These are phyloP conservation scores for Nakazawaea ernobii DNA, from an alignment of 805 yeast genomes.

Conservation along the genomic window DNA sequence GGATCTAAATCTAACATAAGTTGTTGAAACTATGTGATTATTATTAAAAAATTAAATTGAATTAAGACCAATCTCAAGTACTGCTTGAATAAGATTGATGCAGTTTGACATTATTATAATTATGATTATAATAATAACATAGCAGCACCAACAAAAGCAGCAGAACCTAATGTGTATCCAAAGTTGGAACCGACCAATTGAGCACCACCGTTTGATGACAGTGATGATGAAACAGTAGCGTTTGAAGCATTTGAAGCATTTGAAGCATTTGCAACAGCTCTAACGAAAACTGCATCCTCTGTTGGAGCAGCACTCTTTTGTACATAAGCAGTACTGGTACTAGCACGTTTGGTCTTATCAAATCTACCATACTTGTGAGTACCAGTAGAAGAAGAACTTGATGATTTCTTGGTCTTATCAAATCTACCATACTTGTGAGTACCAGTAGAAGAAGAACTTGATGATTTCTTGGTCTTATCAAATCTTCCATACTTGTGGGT, in stretches of 20 bases:
- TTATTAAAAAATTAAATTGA: no score
- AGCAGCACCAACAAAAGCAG: slow-evolving; percentile 8
- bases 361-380: slow-evolving; percentile 45
- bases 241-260: slow-evolving; percentile 21
- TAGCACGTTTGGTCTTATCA: slow-evolving; percentile 34
- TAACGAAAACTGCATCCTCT: slow-evolving; percentile 5
- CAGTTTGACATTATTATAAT: no score
- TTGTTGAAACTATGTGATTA: neutral
- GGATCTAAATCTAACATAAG: neutral
- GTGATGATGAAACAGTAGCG: slow-evolving; percentile 14
- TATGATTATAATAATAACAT: slow-evolving; percentile 4
- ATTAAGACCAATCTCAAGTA: no score
- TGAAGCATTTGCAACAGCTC: slow-evolving; percentile 15
- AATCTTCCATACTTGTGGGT: slow-evolving; percentile 45
- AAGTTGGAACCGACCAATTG: slow-evolving; percentile 12
- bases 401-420: slow-evolving; percentile 35
- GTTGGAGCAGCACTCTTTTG: slow-evolving; percentile 14
- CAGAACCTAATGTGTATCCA: slow-evolving; percentile 13
- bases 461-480: slow-evolving; percentile 36
- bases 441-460: slow-evolving; percentile 30
- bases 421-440: slow-evolving; percentile 56
- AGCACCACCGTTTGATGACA: slow-evolving; percentile 18
- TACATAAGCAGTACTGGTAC: slow-evolving; percentile 31
- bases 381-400: slow-evolving; percentile 24
- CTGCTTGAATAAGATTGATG: no score